These are phyloP conservation scores for Trichoderma hamatum DNA, from an alignment of 2,329 filamentous ascomycete genomes.

Conservation along the genomic window DNA sequence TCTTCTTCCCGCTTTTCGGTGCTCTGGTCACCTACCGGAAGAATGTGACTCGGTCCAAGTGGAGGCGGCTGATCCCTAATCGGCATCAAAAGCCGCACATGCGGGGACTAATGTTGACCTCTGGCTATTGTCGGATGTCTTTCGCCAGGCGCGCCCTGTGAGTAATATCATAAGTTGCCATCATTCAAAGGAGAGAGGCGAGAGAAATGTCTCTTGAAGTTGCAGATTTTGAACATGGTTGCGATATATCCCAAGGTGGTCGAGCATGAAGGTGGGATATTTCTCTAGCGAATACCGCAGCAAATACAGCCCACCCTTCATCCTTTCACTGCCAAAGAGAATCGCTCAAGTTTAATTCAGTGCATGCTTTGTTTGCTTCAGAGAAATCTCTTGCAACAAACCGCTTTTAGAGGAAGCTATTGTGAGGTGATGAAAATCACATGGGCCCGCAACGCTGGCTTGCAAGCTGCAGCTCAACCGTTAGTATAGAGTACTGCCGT, in stretches of 20 bases:
- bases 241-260: background rate
- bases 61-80: constrained; percentile 19
- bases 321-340: background rate
- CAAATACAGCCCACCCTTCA: background rate
- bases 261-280: background rate
- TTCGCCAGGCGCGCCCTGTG: background rate
- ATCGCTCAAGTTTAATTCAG: background rate
- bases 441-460: background rate
- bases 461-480: background rate
- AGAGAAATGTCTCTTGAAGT: no score
- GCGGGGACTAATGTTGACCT: constrained; percentile 11
- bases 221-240: background rate
- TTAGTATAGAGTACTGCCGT: background rate
- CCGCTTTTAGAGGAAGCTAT: background rate
- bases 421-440: background rate
- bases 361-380: background rate
- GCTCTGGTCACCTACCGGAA: background rate
- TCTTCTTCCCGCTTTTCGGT: background rate
- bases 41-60: constrained; percentile 10
- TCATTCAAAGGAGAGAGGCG: background rate
- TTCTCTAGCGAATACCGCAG: background rate
- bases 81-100: constrained; percentile 23
- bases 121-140: background rate
- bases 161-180: background rate
- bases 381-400: background rate